A percentile compares a stretch with the other conserved stretches of the same genome.
phyloP scores from a whole-genome alignment of 495 filamentous ascomycete species.

The Lindgomyces ingoldianus region DNA sequence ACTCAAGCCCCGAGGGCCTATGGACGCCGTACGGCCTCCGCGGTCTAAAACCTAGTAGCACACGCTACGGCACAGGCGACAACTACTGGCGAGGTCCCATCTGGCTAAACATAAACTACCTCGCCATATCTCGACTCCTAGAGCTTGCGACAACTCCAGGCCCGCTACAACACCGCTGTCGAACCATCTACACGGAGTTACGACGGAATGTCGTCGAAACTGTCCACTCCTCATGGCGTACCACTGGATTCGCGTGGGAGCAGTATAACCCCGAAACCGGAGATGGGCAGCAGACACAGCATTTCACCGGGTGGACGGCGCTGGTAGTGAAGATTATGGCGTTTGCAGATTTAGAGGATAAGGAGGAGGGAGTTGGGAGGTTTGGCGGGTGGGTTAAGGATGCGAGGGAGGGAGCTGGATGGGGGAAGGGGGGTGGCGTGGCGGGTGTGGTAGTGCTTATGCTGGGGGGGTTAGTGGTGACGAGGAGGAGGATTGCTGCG shows the following conservation, averaged over 20 bases:
- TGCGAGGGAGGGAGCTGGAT: background rate
- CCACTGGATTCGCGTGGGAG: slow-evolving; percentile 96
- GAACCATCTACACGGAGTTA: slow-evolving; percentile 69
- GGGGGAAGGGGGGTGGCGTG: background rate
- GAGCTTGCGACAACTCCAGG: slow-evolving; percentile 58
- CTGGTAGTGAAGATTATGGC: slow-evolving; percentile 64
- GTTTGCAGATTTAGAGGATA: slow-evolving; percentile 12
- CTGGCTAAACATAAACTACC: slow-evolving; percentile 97
- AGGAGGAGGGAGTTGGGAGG: background rate
- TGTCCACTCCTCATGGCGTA: slow-evolving; percentile 79
- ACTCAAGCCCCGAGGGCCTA: slow-evolving; percentile 80
- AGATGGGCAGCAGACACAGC: slow-evolving; percentile 89
- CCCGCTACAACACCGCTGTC: slow-evolving; percentile 71
- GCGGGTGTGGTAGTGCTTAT: background rate
- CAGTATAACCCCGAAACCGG: slow-evolving; percentile 95
- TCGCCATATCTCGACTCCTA: slow-evolving; percentile 76
- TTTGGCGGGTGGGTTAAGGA: slow-evolving; percentile 1
- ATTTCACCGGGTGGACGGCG: slow-evolving; percentile 96
- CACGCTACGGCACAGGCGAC: slow-evolving; percentile 81
- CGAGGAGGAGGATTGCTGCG: slow-evolving; percentile 17
- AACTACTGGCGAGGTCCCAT: slow-evolving; percentile 97
- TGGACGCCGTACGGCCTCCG: slow-evolving; percentile 84
- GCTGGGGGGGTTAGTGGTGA: background rate
- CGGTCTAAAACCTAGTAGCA: slow-evolving; percentile 79
- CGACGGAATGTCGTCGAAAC: slow-evolving; percentile 84